These are phyloP conservation scores for Zea luxurians DNA, from an alignment of 176 grass and related monocot genomes.

Conservation along the genomic window DNA sequence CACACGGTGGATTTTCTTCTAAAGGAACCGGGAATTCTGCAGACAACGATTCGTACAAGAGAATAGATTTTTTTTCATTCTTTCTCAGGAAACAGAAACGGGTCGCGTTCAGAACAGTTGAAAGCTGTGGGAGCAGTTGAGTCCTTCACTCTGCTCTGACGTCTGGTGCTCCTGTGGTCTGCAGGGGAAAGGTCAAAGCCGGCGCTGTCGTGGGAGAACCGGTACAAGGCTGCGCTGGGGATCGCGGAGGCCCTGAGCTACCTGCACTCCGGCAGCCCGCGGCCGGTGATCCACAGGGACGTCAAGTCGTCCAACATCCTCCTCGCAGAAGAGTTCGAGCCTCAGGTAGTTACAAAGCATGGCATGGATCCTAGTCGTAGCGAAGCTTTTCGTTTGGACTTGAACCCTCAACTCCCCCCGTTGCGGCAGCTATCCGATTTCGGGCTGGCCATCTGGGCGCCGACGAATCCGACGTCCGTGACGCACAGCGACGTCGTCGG, in stretches of 20 bases:
- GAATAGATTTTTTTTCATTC: neutral
- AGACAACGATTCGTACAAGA: neutral
- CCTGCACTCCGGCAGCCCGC: conserved; percentile 61
- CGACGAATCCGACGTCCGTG: conserved; percentile 43
- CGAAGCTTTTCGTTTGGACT: neutral
- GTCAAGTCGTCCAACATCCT: conserved; percentile 99
- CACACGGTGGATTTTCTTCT: neutral
- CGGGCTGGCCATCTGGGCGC: conserved; percentile 87
- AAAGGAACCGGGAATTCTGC: neutral
- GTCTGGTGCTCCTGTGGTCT: neutral
- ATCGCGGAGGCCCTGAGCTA: conserved; percentile 79
- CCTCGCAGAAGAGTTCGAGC: conserved; percentile 62
- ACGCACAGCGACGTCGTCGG: conserved; percentile 82
- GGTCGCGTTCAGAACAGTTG: conserved; percentile 37
- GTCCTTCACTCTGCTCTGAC: conserved; percentile 25
- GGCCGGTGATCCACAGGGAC: conserved; percentile 87
- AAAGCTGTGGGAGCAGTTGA: conserved; percentile 4
- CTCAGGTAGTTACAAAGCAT: conserved; percentile 53
- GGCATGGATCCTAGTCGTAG: neutral
- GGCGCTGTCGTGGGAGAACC: conserved; percentile 64
- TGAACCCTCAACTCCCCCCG: neutral
- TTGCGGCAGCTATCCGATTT: conserved; percentile 86
- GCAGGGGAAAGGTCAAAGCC: conserved; percentile 56
- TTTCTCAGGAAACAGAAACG: neutral
- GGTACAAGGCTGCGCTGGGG: conserved; percentile 65